A percentile compares a stretch with the other conserved stretches of the same genome.
phyloP scores from a whole-genome alignment of 1,139 yeast species.

The Debaryomyces udenii region DNA sequence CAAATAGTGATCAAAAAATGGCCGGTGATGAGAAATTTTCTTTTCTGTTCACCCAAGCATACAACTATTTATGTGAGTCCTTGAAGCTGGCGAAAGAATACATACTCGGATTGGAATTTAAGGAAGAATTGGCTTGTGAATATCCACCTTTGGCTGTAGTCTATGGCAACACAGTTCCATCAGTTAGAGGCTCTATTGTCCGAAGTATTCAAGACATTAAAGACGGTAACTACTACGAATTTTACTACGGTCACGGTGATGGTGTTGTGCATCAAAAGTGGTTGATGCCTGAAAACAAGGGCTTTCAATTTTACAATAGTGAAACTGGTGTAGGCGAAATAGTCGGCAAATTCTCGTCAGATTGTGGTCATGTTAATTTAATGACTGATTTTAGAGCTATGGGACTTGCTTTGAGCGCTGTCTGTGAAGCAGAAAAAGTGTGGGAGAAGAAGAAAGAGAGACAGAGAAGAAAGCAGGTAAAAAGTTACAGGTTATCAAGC shows the following conservation, averaged over 20 bases:
- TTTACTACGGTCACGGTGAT: conserved; percentile 88
- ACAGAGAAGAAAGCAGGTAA: background rate
- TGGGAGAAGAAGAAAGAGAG: conserved; percentile 28
- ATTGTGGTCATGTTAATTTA: conserved; percentile 76
- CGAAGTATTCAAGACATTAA: conserved; percentile 60
- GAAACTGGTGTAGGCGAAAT: conserved; percentile 48
- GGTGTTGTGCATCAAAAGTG: conserved; percentile 87
- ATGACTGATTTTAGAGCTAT: conserved; percentile 74
- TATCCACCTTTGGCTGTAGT: conserved; percentile 87
- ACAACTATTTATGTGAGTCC: conserved; percentile 64
- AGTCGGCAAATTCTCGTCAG: conserved; percentile 67
- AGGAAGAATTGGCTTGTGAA: conserved; percentile 42
- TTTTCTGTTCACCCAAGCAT: conserved; percentile 61
- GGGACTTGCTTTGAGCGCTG: conserved; percentile 68
- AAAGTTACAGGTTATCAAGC: conserved; percentile 2
- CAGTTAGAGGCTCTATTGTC: conserved; percentile 79
- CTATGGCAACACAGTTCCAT: conserved; percentile 80
- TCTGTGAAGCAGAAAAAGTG: conserved; percentile 54
- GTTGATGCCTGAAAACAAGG: conserved; percentile 75
- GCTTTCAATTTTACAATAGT: conserved; percentile 51
- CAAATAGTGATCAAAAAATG: background rate
- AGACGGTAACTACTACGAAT: conserved; percentile 73
- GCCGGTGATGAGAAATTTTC: conserved; percentile 18
- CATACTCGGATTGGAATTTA: conserved; percentile 57
- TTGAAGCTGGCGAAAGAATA: conserved; percentile 62